Conservation (phyloP, 208 protist genomes). For the Leptomonas pyrrhocoris region DNA sequence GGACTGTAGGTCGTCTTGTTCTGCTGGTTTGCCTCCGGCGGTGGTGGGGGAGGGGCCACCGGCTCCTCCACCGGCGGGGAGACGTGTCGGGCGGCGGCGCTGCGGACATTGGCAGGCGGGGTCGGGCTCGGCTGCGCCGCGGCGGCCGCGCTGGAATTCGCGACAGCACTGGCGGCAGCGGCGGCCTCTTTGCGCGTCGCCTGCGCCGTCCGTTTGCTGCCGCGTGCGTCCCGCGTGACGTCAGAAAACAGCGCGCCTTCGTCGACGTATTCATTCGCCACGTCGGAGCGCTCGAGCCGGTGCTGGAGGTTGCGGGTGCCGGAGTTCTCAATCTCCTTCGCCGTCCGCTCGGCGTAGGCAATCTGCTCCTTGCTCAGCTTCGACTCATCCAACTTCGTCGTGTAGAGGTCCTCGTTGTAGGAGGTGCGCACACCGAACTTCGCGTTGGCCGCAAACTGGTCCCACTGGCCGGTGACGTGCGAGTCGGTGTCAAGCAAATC, state of each 20-base stretch:
- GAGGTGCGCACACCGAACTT: slow-evolving; percentile 83
- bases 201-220: slow-evolving; percentile 11
- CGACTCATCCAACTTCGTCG: slow-evolving; percentile 83
- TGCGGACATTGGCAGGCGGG: background rate
- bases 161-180: slow-evolving; percentile 26
- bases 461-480: slow-evolving; percentile 70
- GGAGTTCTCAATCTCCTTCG: slow-evolving; percentile 78
- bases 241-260: slow-evolving; percentile 86
- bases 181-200: slow-evolving; percentile 25
- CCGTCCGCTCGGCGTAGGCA: slow-evolving; percentile 65
- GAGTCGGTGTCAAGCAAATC: slow-evolving; percentile 69
- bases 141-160: slow-evolving; percentile 1
- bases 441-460: slow-evolving; percentile 91
- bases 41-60: slow-evolving; percentile 13
- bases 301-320: slow-evolving; percentile 67
- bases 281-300: slow-evolving; percentile 68
- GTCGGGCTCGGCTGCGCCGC: slow-evolving; percentile 1
- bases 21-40: slow-evolving; percentile 27
- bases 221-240: slow-evolving; percentile 42
- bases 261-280: slow-evolving; percentile 52
- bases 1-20: slow-evolving; percentile 52
- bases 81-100: slow-evolving; percentile 13
- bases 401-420: slow-evolving; percentile 89
- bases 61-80: slow-evolving; percentile 27
- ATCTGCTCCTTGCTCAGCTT: slow-evolving; percentile 78